phyloP scores from a whole-genome alignment of 768 basidiomycete genomes.

The Rickenella mellea region DNA sequence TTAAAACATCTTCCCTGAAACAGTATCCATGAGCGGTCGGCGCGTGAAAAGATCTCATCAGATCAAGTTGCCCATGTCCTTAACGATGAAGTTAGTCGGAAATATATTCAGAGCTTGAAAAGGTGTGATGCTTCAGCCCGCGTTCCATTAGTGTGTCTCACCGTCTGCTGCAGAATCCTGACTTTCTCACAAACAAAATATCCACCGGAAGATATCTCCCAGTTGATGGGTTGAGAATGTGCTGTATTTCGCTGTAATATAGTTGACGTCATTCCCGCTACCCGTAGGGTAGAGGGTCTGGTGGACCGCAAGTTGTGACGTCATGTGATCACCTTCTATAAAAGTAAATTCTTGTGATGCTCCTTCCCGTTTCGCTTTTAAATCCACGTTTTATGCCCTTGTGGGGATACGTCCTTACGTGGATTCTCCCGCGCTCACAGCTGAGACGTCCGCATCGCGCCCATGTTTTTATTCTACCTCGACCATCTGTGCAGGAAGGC shows the following conservation, averaged over 20 bases:
- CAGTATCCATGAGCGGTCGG: slow-evolving; percentile 95
- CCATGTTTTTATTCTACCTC: too few species aligned
- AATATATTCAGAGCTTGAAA: slow-evolving; percentile 97
- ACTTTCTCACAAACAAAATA: slow-evolving; percentile 96
- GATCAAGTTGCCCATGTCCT: slow-evolving; percentile 97
- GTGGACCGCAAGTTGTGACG: too few species aligned
- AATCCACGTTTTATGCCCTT: too few species aligned
- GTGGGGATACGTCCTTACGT: too few species aligned
- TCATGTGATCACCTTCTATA: too few species aligned
- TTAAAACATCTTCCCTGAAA: background rate
- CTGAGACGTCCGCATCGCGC: too few species aligned
- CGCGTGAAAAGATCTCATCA: slow-evolving; percentile 94
- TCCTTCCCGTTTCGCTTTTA: too few species aligned
- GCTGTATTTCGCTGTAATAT: background rate
- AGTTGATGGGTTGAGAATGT: slow-evolving; percentile 73
- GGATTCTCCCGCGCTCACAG: too few species aligned
- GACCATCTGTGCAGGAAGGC: too few species aligned
- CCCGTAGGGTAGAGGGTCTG: too few species aligned
- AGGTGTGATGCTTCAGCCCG: slow-evolving; percentile 38
- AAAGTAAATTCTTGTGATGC: too few species aligned
- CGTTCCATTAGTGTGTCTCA: background rate
- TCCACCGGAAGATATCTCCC: slow-evolving; percentile 85
- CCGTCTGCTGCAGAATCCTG: slow-evolving; percentile 48
- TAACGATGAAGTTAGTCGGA: slow-evolving; percentile 97
- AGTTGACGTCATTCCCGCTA: too few species aligned